These are phyloP conservation scores for Suillus lakei DNA, from an alignment of 768 basidiomycete species.

Conservation along the genomic window DNA sequence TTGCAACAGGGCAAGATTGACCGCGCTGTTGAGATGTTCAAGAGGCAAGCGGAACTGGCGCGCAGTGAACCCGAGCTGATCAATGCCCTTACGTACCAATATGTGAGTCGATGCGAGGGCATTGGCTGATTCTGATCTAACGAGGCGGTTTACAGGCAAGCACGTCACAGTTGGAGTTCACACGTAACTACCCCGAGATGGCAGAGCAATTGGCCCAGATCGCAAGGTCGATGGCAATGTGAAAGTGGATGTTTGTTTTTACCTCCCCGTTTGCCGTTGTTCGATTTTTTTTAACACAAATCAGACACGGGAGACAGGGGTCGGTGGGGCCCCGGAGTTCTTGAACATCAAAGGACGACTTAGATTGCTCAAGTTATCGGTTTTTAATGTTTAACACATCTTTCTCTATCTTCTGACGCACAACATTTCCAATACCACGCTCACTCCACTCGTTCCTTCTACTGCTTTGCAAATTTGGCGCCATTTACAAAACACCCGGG, in stretches of 20 bases:
- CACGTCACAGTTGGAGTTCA: conserved; percentile 80
- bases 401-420: conserved; percentile 3
- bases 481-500: neutral
- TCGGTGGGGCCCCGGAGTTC: neutral
- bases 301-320: neutral
- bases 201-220: conserved; percentile 67
- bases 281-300: neutral
- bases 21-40: conserved; percentile 86
- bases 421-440: conserved; percentile 4
- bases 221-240: conserved; percentile 43
- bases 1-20: conserved; percentile 91
- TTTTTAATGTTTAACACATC: conserved; percentile 8
- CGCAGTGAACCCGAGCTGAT: conserved; percentile 90
- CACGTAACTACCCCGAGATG: conserved; percentile 82
- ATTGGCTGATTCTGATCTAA: neutral
- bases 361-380: conserved; percentile 5
- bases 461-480: neutral
- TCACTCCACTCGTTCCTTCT: neutral
- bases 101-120: conserved; percentile 49
- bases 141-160: conserved; percentile 60
- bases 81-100: conserved; percentile 77
- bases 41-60: conserved; percentile 81
- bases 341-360: neutral
- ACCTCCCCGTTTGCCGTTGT: neutral
- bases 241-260: conserved; percentile 11